These are phyloP conservation scores for Artemisia argyi DNA, from an alignment of 129 eudicot genomes.

Conservation along the genomic window DNA sequence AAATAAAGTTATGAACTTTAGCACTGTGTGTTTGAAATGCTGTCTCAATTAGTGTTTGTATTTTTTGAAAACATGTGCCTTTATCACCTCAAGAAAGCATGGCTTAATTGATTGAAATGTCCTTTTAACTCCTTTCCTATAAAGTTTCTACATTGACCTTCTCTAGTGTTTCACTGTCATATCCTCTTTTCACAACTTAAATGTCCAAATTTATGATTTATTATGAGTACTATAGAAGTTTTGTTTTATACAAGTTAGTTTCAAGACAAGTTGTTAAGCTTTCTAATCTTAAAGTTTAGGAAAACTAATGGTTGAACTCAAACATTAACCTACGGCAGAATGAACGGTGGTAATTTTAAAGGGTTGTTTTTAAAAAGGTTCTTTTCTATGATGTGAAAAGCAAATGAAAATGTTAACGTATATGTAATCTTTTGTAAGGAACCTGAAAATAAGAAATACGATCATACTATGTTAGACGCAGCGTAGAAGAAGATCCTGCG, in stretches of 20 bases:
- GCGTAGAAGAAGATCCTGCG: too few relatives aligned
- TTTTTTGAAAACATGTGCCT: slow-evolving; percentile 26
- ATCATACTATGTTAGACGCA: too few relatives aligned
- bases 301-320: neutral
- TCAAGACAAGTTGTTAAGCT: too few relatives aligned
- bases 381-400: too few relatives aligned
- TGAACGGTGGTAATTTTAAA: too few relatives aligned
- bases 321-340: neutral
- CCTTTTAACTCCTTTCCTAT: slow-evolving; percentile 26
- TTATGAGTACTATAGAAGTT: neutral
- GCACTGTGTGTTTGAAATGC: slow-evolving; percentile 22
- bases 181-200: too few relatives aligned
- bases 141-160: slow-evolving; percentile 21
- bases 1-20: slow-evolving; percentile 29
- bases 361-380: too few relatives aligned
- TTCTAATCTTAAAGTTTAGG: too few relatives aligned
- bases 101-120: slow-evolving; percentile 25
- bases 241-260: neutral
- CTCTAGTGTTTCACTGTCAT: neutral
- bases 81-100: slow-evolving; percentile 23
- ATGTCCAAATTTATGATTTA: neutral
- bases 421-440: too few relatives aligned
- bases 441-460: too few relatives aligned
- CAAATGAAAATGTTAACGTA: too few relatives aligned
- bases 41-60: slow-evolving; percentile 30